Base-by-base conservation (phyloP, 768 basidiomycete species). In the Psilocybe subaeruginosa region DNA sequence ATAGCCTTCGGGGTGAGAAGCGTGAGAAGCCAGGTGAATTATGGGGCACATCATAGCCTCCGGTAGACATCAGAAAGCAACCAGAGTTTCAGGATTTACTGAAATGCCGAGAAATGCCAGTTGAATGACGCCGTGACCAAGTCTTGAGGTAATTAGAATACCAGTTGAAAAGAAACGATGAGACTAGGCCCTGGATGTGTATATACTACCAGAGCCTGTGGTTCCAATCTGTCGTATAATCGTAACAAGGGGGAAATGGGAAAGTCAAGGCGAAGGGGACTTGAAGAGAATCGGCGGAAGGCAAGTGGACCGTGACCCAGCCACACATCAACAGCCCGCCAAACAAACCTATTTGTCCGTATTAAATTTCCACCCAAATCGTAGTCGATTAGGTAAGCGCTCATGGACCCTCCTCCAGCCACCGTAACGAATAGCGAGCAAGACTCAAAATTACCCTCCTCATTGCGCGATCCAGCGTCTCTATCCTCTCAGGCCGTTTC, bases 401-500 rank as follows among this genome's bases (percentile, higher is more conserved):
- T 43, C 53, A 70, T 66, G 66, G 59, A 66, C 43, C 56, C 64
- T 60, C 61, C 62, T 62, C 65, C 52, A 48, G 56, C 31, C n/a
- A 7, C 54, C 31, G 33, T 58, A 14, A 62, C 56, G 27, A 48
- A 59, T 29, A 47, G 11, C 43, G 31, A 35, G n/a, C 47, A 51
- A 17, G 54, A 31, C 47, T 12, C 41, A 30, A 47, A 23, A 39
- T 53, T 68, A 46, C 64, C 69, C n/a, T 64, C 73, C 17, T 64
- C 71, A 11, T 65, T 78, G 52, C 76, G 73, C 57, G 82, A 87
- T 62, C 86, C 86, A 14, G 76, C 80, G 48, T 78, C 70, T 14
- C 73, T 88, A 23, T 78, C 78, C 67, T 87, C 82, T 65, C 86
- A 91, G 71, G 75, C 76, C 12, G 71, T 76, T 52, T 66, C 60